These are phyloP conservation scores for Aspergillus aculeatus DNA, from an alignment of 2,329 filamentous ascomycete species.

Conservation along the genomic window DNA sequence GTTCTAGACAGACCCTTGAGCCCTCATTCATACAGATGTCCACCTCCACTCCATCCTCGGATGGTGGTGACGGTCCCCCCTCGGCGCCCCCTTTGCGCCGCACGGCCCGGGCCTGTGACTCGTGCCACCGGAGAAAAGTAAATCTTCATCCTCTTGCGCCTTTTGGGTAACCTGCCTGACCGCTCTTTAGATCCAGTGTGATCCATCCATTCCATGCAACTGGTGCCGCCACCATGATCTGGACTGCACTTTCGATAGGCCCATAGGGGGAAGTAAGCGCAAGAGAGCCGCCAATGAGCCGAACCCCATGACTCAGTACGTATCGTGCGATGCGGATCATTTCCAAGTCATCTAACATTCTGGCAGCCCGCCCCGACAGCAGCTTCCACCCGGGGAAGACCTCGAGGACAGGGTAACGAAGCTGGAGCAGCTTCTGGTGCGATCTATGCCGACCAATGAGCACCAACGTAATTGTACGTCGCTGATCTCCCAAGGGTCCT, in stretches of 20 bases:
- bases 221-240: conserved; percentile 7
- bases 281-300: conserved; percentile 3
- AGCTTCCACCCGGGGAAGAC: neutral
- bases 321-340: neutral
- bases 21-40: neutral
- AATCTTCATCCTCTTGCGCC: too few relatives aligned
- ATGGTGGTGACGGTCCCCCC: neutral
- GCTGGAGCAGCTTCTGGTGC: conserved; percentile 2
- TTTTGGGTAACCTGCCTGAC: neutral
- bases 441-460: conserved; percentile 2
- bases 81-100: conserved; percentile 2
- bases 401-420: neutral
- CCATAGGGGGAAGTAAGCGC: conserved; percentile 1
- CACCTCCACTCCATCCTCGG: neutral
- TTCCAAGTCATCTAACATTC: neutral
- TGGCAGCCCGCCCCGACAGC: neutral
- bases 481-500: neutral
- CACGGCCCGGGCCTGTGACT: conserved; percentile 5
- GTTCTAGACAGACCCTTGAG: neutral
- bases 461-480: neutral
- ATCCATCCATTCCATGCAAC: neutral
- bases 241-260: conserved; percentile 4
- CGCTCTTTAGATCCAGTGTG: conserved; percentile 4
- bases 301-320: neutral
- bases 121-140: conserved; percentile 7